Evolutionary conservation across 1,139 yeast species (phyloP).

Genomic region (Yamadazyma taylorii): DNA sequence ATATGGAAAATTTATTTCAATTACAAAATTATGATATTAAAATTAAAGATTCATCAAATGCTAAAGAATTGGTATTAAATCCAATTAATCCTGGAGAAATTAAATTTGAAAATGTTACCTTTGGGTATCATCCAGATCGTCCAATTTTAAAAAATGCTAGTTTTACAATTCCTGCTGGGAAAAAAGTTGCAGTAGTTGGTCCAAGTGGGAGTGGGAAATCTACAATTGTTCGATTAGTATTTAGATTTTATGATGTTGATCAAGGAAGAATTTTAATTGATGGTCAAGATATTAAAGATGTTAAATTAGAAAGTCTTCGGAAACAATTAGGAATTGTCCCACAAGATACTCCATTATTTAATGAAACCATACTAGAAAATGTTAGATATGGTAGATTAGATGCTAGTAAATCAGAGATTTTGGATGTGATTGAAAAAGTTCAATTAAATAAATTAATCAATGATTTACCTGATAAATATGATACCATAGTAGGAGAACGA

Average conservation of each 20-base stretch:
- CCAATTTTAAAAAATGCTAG: constrained; percentile 80
- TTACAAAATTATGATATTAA: constrained; percentile 72
- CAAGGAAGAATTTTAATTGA: constrained; percentile 80
- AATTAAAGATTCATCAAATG: constrained; percentile 61
- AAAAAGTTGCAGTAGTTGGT: constrained; percentile 90
- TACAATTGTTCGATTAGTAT: constrained; percentile 78
- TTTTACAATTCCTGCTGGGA: constrained; percentile 87
- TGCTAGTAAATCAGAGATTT: constrained; percentile 74
- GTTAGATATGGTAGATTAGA: constrained; percentile 80
- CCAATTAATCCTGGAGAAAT: constrained; percentile 63
- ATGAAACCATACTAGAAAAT: constrained; percentile 85
- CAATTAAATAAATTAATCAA: constrained; percentile 62
- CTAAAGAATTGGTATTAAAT: constrained; percentile 55
- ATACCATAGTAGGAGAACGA: constrained; percentile 95
- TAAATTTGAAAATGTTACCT: constrained; percentile 84
- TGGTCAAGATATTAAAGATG: constrained; percentile 82
- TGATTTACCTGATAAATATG: constrained; percentile 79
- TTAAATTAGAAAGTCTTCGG: constrained; percentile 76
- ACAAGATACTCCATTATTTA: constrained; percentile 95
- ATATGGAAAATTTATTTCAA: constrained; percentile 88
- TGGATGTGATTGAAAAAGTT: constrained; percentile 63
- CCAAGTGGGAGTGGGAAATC: constrained; percentile 97
- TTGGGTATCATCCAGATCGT: constrained; percentile 88
- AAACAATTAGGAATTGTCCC: constrained; percentile 88
- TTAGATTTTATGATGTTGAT: constrained; percentile 84